These are phyloP conservation scores for Penicillium desertorum DNA, from an alignment of 495 filamentous ascomycete species.

Conservation along the genomic window DNA sequence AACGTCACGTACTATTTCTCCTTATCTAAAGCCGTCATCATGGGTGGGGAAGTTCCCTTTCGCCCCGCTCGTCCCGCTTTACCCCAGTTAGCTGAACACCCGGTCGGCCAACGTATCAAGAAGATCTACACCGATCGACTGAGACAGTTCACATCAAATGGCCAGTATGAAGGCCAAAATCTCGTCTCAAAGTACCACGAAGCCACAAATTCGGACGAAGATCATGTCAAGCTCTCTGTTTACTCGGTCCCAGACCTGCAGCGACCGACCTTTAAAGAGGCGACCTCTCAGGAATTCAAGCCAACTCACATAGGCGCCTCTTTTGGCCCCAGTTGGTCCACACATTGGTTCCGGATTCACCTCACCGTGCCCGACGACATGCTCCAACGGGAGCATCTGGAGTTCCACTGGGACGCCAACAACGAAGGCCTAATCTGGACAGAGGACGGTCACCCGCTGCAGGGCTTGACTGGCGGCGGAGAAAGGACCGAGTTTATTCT, in stretches of 20 bases:
- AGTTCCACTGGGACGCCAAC: constrained; percentile 93
- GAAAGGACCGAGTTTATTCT: constrained; percentile 90
- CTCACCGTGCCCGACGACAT: constrained; percentile 74
- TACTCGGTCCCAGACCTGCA: constrained; percentile 78
- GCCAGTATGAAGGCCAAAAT: constrained; percentile 79
- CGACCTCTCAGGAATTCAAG: constrained; percentile 74
- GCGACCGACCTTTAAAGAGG: constrained; percentile 88
- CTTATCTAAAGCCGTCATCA: constrained; percentile 19
- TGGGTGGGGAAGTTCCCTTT: constrained; percentile 50
- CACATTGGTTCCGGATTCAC: constrained; percentile 92
- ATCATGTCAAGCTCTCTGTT: constrained; percentile 80
- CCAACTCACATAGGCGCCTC: constrained; percentile 70
- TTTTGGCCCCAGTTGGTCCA: constrained; percentile 96
- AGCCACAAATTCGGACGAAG: constrained; percentile 64
- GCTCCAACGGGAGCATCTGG: constrained; percentile 69
- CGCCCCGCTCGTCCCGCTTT: constrained; percentile 43
- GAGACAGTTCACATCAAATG: constrained; percentile 70
- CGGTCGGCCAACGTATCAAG: constrained; percentile 81
- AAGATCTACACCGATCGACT: constrained; percentile 86
- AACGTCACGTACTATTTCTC: neutral
- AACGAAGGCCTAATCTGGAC: constrained; percentile 92
- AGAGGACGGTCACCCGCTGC: constrained; percentile 81
- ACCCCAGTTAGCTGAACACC: constrained; percentile 57
- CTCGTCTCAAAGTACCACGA: constrained; percentile 80
- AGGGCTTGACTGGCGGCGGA: constrained; percentile 89